Percentiles rank a stretch among this genome's conserved stretches.
These are phyloP conservation scores for Penicillium turbatum DNA, from an alignment of 495 filamentous ascomycete species.

Conservation along the genomic window DNA sequence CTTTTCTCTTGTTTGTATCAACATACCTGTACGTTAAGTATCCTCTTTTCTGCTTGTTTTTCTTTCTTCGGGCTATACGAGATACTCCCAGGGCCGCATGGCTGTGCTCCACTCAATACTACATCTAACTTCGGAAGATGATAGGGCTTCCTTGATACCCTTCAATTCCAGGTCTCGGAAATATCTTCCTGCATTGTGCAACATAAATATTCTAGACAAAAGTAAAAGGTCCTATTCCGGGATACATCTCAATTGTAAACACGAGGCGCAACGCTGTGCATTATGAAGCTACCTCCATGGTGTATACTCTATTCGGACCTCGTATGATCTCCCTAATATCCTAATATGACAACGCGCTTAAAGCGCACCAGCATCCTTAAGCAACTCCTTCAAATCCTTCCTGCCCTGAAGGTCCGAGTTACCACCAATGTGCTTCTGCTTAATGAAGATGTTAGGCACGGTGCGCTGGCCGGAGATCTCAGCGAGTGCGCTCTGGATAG, in stretches of 20 bases:
- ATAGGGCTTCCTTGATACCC: background rate
- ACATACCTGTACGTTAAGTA: slow-evolving; percentile 4
- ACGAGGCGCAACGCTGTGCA: background rate
- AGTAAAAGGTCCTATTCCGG: background rate
- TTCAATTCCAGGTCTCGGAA: background rate
- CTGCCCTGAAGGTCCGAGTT: slow-evolving; percentile 86
- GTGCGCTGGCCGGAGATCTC: slow-evolving; percentile 78
- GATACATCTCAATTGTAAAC: background rate
- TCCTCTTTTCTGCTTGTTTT: background rate
- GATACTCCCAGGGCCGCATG: background rate
- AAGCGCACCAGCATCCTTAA: slow-evolving; percentile 64
- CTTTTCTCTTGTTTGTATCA: slow-evolving; percentile 2
- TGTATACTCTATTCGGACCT: background rate
- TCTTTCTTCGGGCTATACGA: background rate
- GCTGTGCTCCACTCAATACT: slow-evolving; percentile 8
- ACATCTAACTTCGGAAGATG: background rate
- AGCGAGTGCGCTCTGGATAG: slow-evolving; percentile 75
- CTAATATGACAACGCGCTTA: slow-evolving; percentile 32
- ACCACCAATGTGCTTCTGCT: slow-evolving; percentile 85
- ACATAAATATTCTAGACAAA: background rate
- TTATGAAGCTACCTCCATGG: background rate
- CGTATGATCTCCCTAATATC: background rate
- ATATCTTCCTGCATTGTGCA: background rate
- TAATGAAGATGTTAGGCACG: slow-evolving; percentile 95
- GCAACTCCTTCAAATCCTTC: slow-evolving; percentile 49